Evolutionary conservation across 2,329 filamentous ascomycete genomes (phyloP), one percentile per base, ranked within the genome.

Genomic region (Elsinoe australis): DNA sequence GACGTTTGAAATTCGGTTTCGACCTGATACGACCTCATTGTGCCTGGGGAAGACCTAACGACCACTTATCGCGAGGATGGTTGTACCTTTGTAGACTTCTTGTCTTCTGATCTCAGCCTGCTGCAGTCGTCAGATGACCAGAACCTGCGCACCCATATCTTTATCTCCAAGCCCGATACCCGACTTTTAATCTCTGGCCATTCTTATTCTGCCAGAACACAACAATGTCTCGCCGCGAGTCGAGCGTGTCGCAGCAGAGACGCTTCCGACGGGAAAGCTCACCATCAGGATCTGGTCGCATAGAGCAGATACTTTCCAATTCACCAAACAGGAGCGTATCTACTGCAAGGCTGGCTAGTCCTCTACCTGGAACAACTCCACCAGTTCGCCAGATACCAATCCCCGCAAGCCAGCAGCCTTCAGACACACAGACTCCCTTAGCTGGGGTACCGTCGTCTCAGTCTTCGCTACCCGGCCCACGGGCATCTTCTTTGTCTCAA

Each of bases 401-500:
- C 9, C 45, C 69, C 10, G 70, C 69, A 35, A 67, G 68, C 49
- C 71, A 73, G 52, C 68, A 73, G 47, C 62, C 52, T 58, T 69
- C 55, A 55, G 59, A 58, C 59, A 60, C 56, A 54, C 66, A 79
- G 50, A 75, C 80, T 31, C 82, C 85, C 29, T 73, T 94, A 78
- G 51, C 75, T 76, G 47, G 78, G 12, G 45, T 48, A 65, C 52
- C 71, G 68, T 54, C 65, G 65, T 49, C 63, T 71, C 54, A 76
- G 10, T 38, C 78, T 17, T 83, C 79, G 42, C 67, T 79, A 5
- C 78, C 82, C 5, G 87, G 87, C 0, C 88, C 87, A 5, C 87
- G 87, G 18, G 79, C 88, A 41, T 95, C 90, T 19, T 89, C 88
- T 52, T 77, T 96, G 48, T 88, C 90, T 28, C 85, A 86, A 19